These are phyloP conservation scores for Ogataea haglerorum DNA, from an alignment of 805 yeast genomes.

Conservation along the genomic window DNA sequence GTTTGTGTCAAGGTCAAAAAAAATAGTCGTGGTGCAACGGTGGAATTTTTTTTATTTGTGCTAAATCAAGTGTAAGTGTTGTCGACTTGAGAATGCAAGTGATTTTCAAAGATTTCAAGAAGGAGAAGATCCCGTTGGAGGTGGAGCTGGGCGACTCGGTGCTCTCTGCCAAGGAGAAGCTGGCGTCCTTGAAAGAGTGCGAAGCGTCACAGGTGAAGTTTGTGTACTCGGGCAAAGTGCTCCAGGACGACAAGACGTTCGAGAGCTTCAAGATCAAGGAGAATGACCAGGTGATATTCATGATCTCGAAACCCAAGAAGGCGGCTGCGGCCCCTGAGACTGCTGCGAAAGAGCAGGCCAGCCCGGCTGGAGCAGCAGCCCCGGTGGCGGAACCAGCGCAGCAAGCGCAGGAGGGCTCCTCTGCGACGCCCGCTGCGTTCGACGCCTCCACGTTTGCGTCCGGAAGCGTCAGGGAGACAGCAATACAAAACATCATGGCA, in stretches of 20 bases:
- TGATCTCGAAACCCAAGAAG: slow-evolving; percentile 64
- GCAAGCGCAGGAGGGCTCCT: slow-evolving; percentile 22
- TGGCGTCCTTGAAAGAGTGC: slow-evolving; percentile 66
- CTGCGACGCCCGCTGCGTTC: slow-evolving; percentile 23
- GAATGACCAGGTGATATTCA: slow-evolving; percentile 85
- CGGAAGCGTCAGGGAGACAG: slow-evolving; percentile 74
- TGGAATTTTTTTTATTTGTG: slow-evolving; percentile 2
- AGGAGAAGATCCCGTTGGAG: slow-evolving; percentile 79
- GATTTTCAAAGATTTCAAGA: slow-evolving; percentile 87
- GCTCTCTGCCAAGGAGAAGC: slow-evolving; percentile 63
- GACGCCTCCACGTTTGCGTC: slow-evolving; percentile 62
- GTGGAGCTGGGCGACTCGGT: slow-evolving; percentile 68
- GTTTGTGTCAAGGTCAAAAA: background rate
- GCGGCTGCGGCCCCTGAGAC: slow-evolving; percentile 29
- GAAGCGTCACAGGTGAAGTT: slow-evolving; percentile 76
- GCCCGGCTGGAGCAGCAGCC: slow-evolving; percentile 19
- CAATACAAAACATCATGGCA: slow-evolving; percentile 80
- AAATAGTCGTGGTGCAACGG: slow-evolving; percentile 2
- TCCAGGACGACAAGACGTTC: slow-evolving; percentile 76
- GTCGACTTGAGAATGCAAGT: slow-evolving; percentile 54
- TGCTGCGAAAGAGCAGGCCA: slow-evolving; percentile 19
- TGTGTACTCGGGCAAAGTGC: slow-evolving; percentile 86
- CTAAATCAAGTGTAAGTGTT: slow-evolving; percentile 6
- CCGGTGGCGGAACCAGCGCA: slow-evolving; percentile 27
- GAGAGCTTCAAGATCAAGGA: slow-evolving; percentile 74